Evolutionary conservation across 1,284 basidiomycete genomes (phyloP).

Genomic region (Chondrostereum purpureum): DNA sequence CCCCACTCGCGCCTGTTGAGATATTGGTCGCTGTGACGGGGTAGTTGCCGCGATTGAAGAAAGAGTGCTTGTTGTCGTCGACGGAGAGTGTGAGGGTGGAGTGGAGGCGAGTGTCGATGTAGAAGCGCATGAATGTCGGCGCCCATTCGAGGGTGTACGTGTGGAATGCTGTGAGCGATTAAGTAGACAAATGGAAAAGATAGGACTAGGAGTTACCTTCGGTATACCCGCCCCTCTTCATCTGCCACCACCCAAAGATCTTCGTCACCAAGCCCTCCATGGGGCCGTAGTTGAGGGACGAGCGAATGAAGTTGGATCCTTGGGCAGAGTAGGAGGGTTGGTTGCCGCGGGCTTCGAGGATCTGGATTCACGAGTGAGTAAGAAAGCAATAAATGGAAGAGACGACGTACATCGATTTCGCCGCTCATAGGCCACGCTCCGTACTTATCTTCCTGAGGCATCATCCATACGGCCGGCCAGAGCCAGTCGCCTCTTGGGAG

Average conservation of each 20-base stretch:
- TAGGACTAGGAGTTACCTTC: slow-evolving; percentile 6
- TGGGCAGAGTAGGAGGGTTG: slow-evolving; percentile 48
- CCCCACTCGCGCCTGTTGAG: slow-evolving; percentile 24
- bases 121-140: slow-evolving; percentile 59
- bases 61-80: slow-evolving; percentile 47
- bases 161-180: slow-evolving; percentile 48
- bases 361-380: slow-evolving; percentile 16
- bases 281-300: slow-evolving; percentile 71
- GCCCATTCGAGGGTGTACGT: slow-evolving; percentile 79
- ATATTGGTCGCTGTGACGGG: slow-evolving; percentile 66
- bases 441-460: slow-evolving; percentile 67
- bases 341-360: slow-evolving; percentile 69
- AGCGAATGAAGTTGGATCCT: slow-evolving; percentile 64
- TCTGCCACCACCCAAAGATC: slow-evolving; percentile 63
- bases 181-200: slow-evolving; percentile 15
- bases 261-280: slow-evolving; percentile 49
- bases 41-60: slow-evolving; percentile 41
- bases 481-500: slow-evolving; percentile 57
- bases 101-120: slow-evolving; percentile 58
- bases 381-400: neutral
- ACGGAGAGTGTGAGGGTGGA: slow-evolving; percentile 32
- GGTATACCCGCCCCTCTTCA: slow-evolving; percentile 51
- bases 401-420: slow-evolving; percentile 49
- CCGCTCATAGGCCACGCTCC: slow-evolving; percentile 68
- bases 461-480: slow-evolving; percentile 76